phyloP scores from a whole-genome alignment of 1,139 yeast species.

The Geotrichum aggregatum region DNA sequence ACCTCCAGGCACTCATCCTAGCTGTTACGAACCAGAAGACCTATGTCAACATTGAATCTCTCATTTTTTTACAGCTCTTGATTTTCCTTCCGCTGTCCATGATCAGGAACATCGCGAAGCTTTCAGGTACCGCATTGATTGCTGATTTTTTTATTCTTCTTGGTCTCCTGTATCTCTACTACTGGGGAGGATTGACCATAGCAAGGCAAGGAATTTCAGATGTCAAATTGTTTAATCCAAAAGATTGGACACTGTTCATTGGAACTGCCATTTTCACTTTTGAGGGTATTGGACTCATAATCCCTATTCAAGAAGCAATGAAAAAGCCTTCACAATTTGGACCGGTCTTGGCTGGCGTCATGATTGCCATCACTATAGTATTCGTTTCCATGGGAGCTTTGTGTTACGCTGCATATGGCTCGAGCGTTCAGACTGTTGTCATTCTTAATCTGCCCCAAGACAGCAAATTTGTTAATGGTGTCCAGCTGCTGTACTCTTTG shows the following conservation, averaged over 20 bases:
- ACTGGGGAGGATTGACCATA: slow-evolving; percentile 60
- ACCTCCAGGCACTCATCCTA: slow-evolving; percentile 56
- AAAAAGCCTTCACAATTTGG: slow-evolving; percentile 72
- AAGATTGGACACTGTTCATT: slow-evolving; percentile 76
- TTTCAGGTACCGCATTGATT: slow-evolving; percentile 79
- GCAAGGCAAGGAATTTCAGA: slow-evolving; percentile 54
- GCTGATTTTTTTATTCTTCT: slow-evolving; percentile 83
- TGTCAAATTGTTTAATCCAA: slow-evolving; percentile 58
- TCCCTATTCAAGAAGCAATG: slow-evolving; percentile 96
- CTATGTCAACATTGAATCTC: slow-evolving; percentile 45
- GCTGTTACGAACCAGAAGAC: slow-evolving; percentile 39
- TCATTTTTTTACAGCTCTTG: slow-evolving; percentile 62
- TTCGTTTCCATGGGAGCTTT: slow-evolving; percentile 76
- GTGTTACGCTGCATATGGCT: slow-evolving; percentile 83
- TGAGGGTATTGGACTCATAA: slow-evolving; percentile 90
- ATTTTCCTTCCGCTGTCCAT: slow-evolving; percentile 77
- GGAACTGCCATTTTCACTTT: slow-evolving; percentile 96
- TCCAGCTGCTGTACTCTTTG: slow-evolving; percentile 76
- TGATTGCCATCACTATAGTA: slow-evolving; percentile 67
- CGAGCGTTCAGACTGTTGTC: slow-evolving; percentile 77
- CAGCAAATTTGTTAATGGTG: slow-evolving; percentile 54
- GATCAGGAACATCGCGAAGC: slow-evolving; percentile 81
- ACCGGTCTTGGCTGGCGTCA: slow-evolving; percentile 63
- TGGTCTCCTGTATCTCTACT: slow-evolving; percentile 78
- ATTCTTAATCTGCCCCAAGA: slow-evolving; percentile 80